Percentiles rank a stretch among this genome's conserved stretches.
phyloP scores from a whole-genome alignment of 2,329 filamentous ascomycete species.

The Knufia fluminis region DNA sequence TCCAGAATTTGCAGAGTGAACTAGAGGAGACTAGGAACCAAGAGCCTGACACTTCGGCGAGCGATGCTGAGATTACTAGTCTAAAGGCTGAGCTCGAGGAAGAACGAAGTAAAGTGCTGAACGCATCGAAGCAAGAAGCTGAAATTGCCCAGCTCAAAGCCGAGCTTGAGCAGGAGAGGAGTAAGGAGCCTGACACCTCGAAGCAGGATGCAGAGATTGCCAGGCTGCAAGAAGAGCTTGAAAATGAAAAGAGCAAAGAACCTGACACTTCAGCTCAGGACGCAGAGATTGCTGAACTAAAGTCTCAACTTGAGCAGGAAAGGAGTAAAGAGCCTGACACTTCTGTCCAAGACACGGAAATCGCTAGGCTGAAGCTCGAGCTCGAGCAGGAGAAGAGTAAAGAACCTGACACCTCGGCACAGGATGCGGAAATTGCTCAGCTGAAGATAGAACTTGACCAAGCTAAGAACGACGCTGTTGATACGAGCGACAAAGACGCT shows the following conservation, averaged over 20 bases:
- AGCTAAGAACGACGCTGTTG: conserved; percentile 2
- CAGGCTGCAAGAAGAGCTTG: conserved; percentile 7
- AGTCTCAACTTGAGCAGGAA: no score
- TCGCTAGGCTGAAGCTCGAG: conserved; percentile 13
- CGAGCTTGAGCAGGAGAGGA: conserved; percentile 11
- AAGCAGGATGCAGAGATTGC: conserved; percentile 14
- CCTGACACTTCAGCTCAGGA: conserved; percentile 1
- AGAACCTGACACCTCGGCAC: conserved; percentile 8
- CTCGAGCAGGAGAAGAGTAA: conserved; percentile 9
- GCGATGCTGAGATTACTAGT: conserved; percentile 7
- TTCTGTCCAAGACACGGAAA: no score
- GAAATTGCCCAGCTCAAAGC: conserved; percentile 9
- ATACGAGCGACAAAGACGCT: conserved; percentile 4
- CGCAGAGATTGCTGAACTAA: conserved; percentile 1
- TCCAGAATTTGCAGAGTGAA: conserved; percentile 1
- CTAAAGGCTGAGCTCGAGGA: conserved; percentile 12
- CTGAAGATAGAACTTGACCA: conserved; percentile 11
- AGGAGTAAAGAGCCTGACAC: no score
- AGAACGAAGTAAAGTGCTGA: background rate
- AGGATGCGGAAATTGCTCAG: conserved; percentile 12
- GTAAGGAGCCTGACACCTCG: conserved; percentile 8
- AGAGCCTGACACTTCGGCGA: conserved; percentile 7
- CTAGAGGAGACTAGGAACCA: conserved; percentile 7
- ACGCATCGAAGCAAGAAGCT: background rate
- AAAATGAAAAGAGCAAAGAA: conserved; percentile 8